phyloP scores from a whole-genome alignment of 345 rosid species.

The Excoecaria cochinchinensis region DNA sequence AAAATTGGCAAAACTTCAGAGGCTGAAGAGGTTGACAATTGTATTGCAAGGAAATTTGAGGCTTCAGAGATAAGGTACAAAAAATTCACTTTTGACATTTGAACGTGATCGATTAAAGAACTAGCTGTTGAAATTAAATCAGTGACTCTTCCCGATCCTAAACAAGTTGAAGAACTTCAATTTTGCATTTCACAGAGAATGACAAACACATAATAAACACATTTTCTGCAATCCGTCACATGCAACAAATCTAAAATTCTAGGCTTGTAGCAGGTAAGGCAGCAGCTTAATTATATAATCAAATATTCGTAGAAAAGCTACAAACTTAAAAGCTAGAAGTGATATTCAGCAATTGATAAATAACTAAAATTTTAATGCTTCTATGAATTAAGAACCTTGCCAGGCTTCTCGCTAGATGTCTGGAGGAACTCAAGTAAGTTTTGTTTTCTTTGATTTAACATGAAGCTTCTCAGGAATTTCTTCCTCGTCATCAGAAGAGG shows the following conservation, averaged over 20 bases:
- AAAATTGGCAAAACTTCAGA: conserved; percentile 8
- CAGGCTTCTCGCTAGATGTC: neutral
- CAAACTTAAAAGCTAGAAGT: neutral
- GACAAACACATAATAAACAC: neutral
- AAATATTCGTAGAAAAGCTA: neutral
- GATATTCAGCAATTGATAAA: neutral
- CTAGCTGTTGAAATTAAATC: no score
- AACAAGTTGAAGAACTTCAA: no score
- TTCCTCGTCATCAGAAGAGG: conserved; percentile 55
- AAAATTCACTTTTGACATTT: no score
- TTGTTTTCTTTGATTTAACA: conserved; percentile 62
- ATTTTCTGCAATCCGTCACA: neutral
- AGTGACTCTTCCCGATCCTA: no score
- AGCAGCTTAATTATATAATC: neutral
- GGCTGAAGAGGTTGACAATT: no score
- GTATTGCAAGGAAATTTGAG: no score
- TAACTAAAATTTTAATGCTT: neutral
- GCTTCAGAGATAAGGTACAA: no score
- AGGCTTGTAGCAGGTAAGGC: neutral
- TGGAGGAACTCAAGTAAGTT: conserved; percentile 36
- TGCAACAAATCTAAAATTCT: neutral
- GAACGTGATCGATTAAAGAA: no score
- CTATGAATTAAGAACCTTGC: neutral
- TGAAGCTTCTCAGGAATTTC: conserved; percentile 37
- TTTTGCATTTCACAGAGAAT: neutral